phyloP scores from a whole-genome alignment of 2,329 filamentous ascomycete genomes.

The Neoarthrinium moseri region DNA sequence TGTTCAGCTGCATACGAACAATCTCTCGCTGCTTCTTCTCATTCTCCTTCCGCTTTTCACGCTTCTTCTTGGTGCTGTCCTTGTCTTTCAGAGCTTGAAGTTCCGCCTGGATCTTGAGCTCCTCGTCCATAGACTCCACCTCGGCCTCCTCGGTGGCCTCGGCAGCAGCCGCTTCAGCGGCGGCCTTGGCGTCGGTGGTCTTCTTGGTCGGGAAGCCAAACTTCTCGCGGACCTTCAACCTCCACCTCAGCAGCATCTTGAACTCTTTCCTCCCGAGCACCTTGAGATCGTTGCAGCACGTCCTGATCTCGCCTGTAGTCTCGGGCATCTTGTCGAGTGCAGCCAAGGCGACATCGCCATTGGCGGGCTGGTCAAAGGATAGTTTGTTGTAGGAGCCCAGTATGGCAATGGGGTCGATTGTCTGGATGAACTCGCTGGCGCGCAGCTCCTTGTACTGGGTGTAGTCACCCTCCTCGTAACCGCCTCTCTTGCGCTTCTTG shows the following conservation, averaged over 20 bases:
- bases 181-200: slow-evolving; percentile 42
- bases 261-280: slow-evolving; percentile 94
- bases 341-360: slow-evolving; percentile 82
- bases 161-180: slow-evolving; percentile 33
- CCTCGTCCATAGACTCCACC: slow-evolving; percentile 90
- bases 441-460: slow-evolving; percentile 87
- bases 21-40: slow-evolving; percentile 94
- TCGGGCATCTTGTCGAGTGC: slow-evolving; percentile 84
- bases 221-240: slow-evolving; percentile 82
- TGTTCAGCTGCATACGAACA: slow-evolving; percentile 94
- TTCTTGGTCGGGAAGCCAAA: slow-evolving; percentile 86
- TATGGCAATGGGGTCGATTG: slow-evolving; percentile 87
- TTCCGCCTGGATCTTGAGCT: slow-evolving; percentile 86
- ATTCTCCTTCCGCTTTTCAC: slow-evolving; percentile 83
- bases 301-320: slow-evolving; percentile 78
- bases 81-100: slow-evolving; percentile 79
- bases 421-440: slow-evolving; percentile 92
- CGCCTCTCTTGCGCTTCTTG: slow-evolving; percentile 96
- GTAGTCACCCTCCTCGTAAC: slow-evolving; percentile 95
- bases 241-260: slow-evolving; percentile 84
- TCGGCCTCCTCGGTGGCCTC: slow-evolving; percentile 74
- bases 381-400: slow-evolving; percentile 83
- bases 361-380: slow-evolving; percentile 75
- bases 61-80: slow-evolving; percentile 73
- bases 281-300: slow-evolving; percentile 80